Conservation (phyloP, 2,329 filamentous ascomycete genomes). For the Botrytis deweyae region DNA sequence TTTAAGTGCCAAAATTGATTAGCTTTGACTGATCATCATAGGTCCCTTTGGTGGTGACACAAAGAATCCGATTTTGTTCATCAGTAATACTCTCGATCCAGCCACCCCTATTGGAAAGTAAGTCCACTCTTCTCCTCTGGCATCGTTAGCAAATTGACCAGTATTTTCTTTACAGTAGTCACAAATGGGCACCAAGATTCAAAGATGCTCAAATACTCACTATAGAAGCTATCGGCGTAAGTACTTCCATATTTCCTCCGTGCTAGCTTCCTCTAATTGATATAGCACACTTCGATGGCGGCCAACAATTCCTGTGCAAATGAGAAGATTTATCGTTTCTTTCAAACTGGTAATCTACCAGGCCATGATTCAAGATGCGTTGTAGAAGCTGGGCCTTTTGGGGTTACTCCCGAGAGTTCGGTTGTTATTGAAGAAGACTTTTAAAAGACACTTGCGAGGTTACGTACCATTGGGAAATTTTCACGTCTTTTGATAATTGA, state of each 20-base stretch:
- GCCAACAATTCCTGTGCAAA: conserved; percentile 22
- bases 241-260: conserved; percentile 36
- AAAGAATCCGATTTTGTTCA: conserved; percentile 40
- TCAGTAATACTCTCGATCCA: conserved; percentile 41
- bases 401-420: background rate
- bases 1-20: background rate
- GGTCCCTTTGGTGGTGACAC: conserved; percentile 39
- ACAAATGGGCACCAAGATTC: conserved; percentile 41
- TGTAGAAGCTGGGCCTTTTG: conserved; percentile 25
- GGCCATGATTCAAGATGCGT: conserved; percentile 21
- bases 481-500: background rate
- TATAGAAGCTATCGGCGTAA: conserved; percentile 51
- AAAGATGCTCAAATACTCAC: conserved; percentile 46
- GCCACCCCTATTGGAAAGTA: conserved; percentile 35
- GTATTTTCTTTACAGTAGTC: conserved; percentile 24
- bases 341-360: conserved; percentile 24
- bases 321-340: conserved; percentile 24
- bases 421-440: too few relatives aligned
- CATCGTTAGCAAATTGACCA: background rate
- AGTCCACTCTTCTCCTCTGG: background rate
- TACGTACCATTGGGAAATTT: background rate
- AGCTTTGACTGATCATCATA: background rate
- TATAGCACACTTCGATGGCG: conserved; percentile 21
- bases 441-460: background rate
- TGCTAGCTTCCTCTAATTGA: background rate